A percentile compares a stretch with the other conserved stretches of the same genome.
Evolutionary conservation across 345 rosid genomes (phyloP).

Genomic region (Eucalyptus cloeziana): DNA sequence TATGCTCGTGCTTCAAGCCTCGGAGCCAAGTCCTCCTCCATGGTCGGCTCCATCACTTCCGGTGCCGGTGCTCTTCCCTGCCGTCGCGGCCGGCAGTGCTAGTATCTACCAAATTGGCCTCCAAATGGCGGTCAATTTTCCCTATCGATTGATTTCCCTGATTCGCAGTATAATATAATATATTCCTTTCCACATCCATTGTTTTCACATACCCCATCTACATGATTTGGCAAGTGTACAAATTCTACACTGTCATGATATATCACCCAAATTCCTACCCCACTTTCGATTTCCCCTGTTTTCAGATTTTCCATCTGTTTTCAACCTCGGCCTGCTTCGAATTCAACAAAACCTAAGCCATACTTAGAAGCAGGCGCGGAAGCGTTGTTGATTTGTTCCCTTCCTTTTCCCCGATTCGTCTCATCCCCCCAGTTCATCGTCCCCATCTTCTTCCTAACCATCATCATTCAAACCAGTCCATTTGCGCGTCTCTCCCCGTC

Average conservation of each 20-base stretch:
- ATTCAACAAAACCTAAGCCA: background rate
- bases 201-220: background rate
- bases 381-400: constrained; percentile 2
- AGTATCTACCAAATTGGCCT: background rate
- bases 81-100: constrained; percentile 8
- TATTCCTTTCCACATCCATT: background rate
- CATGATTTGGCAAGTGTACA: constrained; percentile 1
- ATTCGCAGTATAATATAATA: background rate
- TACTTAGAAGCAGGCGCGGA: constrained; percentile 2
- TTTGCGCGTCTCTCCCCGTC: background rate
- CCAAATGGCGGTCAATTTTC: background rate
- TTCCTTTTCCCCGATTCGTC: background rate
- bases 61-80: background rate
- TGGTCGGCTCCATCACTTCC: constrained; percentile 5
- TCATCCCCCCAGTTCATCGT: background rate
- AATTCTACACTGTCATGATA: constrained; percentile 5
- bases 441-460: background rate
- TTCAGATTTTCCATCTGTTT: background rate
- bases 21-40: constrained; percentile 9
- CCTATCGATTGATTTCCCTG: background rate
- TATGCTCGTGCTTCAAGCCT: constrained; percentile 14
- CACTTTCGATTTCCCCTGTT: background rate
- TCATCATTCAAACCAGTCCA: background rate
- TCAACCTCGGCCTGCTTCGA: constrained; percentile 13
- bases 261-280: background rate